Evolutionary conservation across 108 stramenopile species (phyloP).

Genomic region (Skeletonema menzelii): DNA sequence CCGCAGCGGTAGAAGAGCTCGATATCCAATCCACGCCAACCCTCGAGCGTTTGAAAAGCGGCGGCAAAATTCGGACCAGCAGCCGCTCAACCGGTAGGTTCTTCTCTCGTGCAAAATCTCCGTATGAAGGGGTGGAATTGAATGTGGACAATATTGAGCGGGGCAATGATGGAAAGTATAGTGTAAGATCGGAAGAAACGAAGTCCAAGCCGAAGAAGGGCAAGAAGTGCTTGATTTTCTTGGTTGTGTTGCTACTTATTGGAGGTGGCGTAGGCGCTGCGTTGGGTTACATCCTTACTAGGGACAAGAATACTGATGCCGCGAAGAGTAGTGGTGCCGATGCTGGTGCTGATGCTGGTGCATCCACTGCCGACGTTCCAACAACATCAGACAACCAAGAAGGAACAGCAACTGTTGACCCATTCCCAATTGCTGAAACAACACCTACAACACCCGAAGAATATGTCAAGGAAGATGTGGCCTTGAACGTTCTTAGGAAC

Average conservation of each 20-base stretch:
- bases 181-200: neutral
- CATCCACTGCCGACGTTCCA: neutral
- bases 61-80: neutral
- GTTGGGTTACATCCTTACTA: neutral
- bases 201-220: neutral
- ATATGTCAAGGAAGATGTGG: neutral
- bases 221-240: slow-evolving; percentile 5
- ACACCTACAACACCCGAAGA: neutral
- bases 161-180: slow-evolving; percentile 3
- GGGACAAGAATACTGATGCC: neutral
- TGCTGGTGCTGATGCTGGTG: neutral
- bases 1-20: slow-evolving; percentile 22
- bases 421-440: neutral
- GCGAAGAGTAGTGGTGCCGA: neutral
- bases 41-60: slow-evolving; percentile 8
- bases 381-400: neutral
- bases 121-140: neutral
- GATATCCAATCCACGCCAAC: slow-evolving; percentile 39
- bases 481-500: slow-evolving; percentile 8
- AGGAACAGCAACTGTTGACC: neutral
- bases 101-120: neutral
- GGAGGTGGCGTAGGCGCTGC: slow-evolving; percentile 13
- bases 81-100: neutral
- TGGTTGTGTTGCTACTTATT: neutral
- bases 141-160: neutral